Evolutionary conservation across 192 early-diverging fungal genomes (phyloP).

Genomic region (Gryganskiella cystojenkinii): DNA sequence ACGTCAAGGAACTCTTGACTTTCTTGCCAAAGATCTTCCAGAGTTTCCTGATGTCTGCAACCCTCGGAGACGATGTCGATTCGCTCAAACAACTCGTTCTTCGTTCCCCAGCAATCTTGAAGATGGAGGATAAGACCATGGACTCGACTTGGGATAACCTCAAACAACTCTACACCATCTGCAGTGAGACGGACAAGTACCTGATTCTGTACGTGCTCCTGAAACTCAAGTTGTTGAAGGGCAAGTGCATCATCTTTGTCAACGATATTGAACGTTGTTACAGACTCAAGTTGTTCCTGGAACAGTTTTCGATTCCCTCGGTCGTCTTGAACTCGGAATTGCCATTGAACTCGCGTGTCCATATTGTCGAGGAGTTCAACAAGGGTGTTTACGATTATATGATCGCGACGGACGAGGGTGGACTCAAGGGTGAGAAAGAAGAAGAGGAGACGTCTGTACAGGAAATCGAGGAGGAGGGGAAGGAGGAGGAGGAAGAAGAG

Average conservation of each 20-base stretch:
- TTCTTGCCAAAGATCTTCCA: constrained; percentile 90
- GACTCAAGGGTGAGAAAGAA: constrained; percentile 73
- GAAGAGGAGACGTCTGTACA: constrained; percentile 66
- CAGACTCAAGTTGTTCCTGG: constrained; percentile 91
- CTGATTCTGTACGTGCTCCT: constrained; percentile 89
- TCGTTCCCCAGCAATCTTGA: constrained; percentile 84
- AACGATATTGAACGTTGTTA: constrained; percentile 96
- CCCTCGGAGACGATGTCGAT: constrained; percentile 89
- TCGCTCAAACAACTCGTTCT: constrained; percentile 86
- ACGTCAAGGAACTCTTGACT: constrained; percentile 79
- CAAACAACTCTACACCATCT: constrained; percentile 53
- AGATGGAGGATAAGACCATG: constrained; percentile 83
- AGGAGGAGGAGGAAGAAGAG: constrained; percentile 20
- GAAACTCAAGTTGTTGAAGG: constrained; percentile 89
- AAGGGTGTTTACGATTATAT: constrained; percentile 95
- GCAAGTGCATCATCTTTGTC: constrained; percentile 96
- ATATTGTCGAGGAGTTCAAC: constrained; percentile 98
- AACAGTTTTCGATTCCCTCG: constrained; percentile 93
- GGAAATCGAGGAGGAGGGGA: constrained; percentile 54
- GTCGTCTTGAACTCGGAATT: constrained; percentile 96
- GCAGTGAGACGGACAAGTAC: constrained; percentile 88
- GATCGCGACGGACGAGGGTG: constrained; percentile 94
- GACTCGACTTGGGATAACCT: constrained; percentile 71
- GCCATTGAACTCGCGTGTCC: constrained; percentile 88
- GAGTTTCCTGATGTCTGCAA: constrained; percentile 94